Evolutionary conservation across 2,329 filamentous ascomycete species (phyloP).

Genomic region (Thelonectria olida): DNA sequence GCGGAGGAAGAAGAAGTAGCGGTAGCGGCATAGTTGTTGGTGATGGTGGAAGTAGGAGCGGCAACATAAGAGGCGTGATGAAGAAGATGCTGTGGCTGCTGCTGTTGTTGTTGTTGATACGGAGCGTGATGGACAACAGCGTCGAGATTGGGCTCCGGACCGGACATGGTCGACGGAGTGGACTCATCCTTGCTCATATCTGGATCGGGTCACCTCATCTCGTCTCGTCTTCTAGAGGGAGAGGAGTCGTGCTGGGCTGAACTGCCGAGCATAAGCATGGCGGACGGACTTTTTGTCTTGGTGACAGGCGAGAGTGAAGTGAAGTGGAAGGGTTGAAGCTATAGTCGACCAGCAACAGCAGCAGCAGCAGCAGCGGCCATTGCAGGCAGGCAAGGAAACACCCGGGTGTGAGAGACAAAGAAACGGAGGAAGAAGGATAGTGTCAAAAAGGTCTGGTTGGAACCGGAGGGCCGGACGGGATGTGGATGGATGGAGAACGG

Average conservation of each 20-base stretch:
- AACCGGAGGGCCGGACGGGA: not conserved
- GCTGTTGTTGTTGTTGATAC: constrained; percentile 52
- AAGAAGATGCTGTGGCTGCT: not conserved
- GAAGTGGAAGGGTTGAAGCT: constrained; percentile 4
- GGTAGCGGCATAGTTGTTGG: not conserved
- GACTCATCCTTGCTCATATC: constrained; percentile 44
- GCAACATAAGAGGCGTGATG: constrained; percentile 1
- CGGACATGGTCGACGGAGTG: constrained; percentile 43
- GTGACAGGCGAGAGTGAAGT: not conserved
- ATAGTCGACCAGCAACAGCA: constrained; percentile 13
- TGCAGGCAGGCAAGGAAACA: not conserved
- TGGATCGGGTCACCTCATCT: constrained; percentile 43
- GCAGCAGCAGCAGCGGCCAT: not conserved
- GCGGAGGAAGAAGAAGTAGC: not conserved
- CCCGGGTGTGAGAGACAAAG: not conserved
- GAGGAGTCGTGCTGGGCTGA: constrained; percentile 35
- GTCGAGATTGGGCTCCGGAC: constrained; percentile 44
- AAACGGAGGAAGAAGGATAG: not conserved
- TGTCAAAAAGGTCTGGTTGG: constrained; percentile 7
- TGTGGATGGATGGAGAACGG: not conserved
- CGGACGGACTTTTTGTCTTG: constrained; percentile 26
- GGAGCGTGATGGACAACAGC: constrained; percentile 47
- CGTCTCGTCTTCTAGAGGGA: constrained; percentile 38
- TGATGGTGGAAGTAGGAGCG: not conserved
- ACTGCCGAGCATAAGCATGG: constrained; percentile 41